Evolutionary conservation across 768 basidiomycete species (phyloP).

Genomic region (Paxillus rubicundulus): DNA sequence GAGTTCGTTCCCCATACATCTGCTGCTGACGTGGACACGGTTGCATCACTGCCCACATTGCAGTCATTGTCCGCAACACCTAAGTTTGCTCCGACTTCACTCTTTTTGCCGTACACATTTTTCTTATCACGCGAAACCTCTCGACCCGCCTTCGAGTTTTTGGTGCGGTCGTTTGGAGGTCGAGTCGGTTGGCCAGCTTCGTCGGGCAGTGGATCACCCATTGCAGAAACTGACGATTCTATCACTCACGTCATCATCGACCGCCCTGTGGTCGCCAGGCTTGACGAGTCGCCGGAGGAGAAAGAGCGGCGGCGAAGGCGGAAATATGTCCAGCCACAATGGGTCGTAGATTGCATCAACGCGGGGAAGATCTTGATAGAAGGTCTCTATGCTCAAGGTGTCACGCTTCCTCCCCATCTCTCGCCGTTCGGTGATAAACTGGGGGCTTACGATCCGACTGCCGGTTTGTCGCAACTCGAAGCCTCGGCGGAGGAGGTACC

Average conservation of each 20-base stretch:
- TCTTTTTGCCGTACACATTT: slow-evolving; percentile 87
- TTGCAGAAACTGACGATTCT: slow-evolving; percentile 70
- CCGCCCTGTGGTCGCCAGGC: slow-evolving; percentile 59
- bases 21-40: slow-evolving; percentile 42
- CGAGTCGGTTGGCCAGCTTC: slow-evolving; percentile 86
- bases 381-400: slow-evolving; percentile 83
- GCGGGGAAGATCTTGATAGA: slow-evolving; percentile 79
- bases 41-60: slow-evolving; percentile 61
- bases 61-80: slow-evolving; percentile 62
- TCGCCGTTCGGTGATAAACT: slow-evolving; percentile 89
- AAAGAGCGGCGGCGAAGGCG: slow-evolving; percentile 62
- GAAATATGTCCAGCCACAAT: slow-evolving; percentile 94
- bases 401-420: slow-evolving; percentile 87
- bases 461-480: slow-evolving; percentile 25
- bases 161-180: slow-evolving; percentile 89
- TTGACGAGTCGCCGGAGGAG: slow-evolving; percentile 53
- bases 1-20: slow-evolving; percentile 69
- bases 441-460: slow-evolving; percentile 71
- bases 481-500: slow-evolving; percentile 30
- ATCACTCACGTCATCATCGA: slow-evolving; percentile 98
- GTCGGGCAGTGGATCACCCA: slow-evolving; percentile 78
- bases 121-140: slow-evolving; percentile 93
- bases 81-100: slow-evolving; percentile 50
- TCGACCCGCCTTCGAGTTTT: slow-evolving; percentile 89
- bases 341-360: slow-evolving; percentile 97